phyloP scores from a whole-genome alignment of 331 rosid genomes.

The Erythrophleum ivorense region DNA sequence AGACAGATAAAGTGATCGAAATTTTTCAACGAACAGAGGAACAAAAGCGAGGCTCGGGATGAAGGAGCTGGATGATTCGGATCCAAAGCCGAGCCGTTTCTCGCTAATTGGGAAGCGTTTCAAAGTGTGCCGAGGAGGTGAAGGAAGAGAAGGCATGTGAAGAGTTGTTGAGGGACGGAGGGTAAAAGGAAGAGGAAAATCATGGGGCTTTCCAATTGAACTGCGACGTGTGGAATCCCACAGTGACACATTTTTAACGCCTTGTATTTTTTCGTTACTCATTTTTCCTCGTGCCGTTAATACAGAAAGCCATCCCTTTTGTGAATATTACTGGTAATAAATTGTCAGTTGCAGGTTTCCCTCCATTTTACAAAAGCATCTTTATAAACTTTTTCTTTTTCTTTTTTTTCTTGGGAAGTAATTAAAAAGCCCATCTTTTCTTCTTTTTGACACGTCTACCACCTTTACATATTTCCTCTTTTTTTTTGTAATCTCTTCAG shows the following conservation, averaged over 20 bases:
- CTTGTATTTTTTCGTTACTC: background rate
- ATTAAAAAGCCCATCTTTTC: background rate
- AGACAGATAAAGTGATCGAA: slow-evolving; percentile 75
- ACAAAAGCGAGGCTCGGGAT: slow-evolving; percentile 56
- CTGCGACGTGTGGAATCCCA: slow-evolving; percentile 37
- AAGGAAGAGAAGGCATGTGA: slow-evolving; percentile 31
- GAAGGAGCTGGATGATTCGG: slow-evolving; percentile 46
- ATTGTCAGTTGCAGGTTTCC: slow-evolving; percentile 1
- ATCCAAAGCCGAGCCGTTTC: slow-evolving; percentile 56
- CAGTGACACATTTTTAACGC: background rate
- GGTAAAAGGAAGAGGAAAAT: slow-evolving; percentile 34
- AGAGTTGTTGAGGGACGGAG: slow-evolving; percentile 54
- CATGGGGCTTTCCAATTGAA: slow-evolving; percentile 37
- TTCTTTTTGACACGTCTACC: background rate
- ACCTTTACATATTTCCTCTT: background rate
- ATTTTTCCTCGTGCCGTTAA: background rate
- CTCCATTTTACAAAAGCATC: background rate
- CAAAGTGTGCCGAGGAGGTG: background rate
- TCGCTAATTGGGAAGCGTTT: slow-evolving; percentile 31
- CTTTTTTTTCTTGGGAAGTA: background rate
- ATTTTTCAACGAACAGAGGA: slow-evolving; percentile 73
- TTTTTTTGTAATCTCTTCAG: background rate
- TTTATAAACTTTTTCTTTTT: background rate
- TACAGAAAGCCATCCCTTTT: background rate
- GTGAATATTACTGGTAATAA: background rate